A percentile compares a stretch with the other conserved stretches of the same genome.
Conservation (phyloP, 352 stramenopile species). For the Phytophthora litchii region DNA sequence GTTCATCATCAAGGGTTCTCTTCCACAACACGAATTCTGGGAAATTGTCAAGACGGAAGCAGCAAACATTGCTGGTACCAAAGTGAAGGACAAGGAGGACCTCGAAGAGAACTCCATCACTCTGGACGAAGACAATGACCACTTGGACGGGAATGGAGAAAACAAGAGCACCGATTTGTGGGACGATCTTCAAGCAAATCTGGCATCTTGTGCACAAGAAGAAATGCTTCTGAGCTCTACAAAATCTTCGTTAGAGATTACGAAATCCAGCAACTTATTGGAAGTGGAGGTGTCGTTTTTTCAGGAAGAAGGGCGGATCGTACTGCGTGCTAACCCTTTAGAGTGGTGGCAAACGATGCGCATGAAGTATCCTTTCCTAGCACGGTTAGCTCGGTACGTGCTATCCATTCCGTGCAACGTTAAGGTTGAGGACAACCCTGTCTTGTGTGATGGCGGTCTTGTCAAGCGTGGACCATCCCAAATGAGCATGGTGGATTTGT, state of each 20-base stretch:
- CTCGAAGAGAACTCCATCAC: constrained; percentile 40
- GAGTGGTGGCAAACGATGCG: constrained; percentile 81
- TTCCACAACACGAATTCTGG: constrained; percentile 67
- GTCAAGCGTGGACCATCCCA: constrained; percentile 40
- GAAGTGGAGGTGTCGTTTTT: constrained; percentile 85
- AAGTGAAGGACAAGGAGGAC: constrained; percentile 56
- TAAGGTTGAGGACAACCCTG: constrained; percentile 55
- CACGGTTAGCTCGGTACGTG: constrained; percentile 67
- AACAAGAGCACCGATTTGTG: constrained; percentile 59
- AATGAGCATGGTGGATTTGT: constrained; percentile 49
- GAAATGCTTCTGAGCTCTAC: constrained; percentile 72
- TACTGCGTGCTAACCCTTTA: constrained; percentile 62
- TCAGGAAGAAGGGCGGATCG: constrained; percentile 68
- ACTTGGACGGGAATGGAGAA: constrained; percentile 28
- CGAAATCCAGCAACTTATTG: constrained; percentile 76
- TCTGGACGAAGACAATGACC: constrained; percentile 44
- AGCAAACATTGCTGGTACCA: constrained; percentile 53
- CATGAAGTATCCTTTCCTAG: constrained; percentile 83
- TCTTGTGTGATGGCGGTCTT: constrained; percentile 50
- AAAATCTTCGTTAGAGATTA: constrained; percentile 70
- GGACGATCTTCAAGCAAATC: constrained; percentile 79
- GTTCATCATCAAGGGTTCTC: constrained; percentile 77
- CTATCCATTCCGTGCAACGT: constrained; percentile 67
- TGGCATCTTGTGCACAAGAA: constrained; percentile 73
- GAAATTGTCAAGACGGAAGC: constrained; percentile 71